Base-by-base conservation (phyloP, 768 basidiomycete genomes). In the Saitozyma podzolica region DNA sequence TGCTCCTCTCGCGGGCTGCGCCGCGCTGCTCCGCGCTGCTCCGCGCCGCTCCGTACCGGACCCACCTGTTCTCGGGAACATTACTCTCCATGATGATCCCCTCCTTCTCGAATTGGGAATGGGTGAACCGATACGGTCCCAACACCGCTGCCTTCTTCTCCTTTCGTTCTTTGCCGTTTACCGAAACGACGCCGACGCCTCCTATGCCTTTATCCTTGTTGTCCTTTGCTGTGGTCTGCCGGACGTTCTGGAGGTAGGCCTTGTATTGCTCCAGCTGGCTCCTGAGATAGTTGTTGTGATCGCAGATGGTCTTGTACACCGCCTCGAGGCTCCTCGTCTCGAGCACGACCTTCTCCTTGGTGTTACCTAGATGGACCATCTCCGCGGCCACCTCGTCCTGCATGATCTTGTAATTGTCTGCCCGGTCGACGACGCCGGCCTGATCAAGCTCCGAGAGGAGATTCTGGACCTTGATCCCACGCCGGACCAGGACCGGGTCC, bases 41-140 rank as follows among this genome's bases (percentile, higher is more conserved):
- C 29, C 29, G 29, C 29, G 5, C n/a, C n/a, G n/a, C n/a, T n/a
- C 29, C 29, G 55, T 11, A 48, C 49, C 40, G 16, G 42, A 78
- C 88, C 73, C 63, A 91, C 94, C 95, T 84, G 77, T 95, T 97
- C 78, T 99, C 96, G 10, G 96, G 96, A 39, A 99, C 96, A 80
- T 98, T 98, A 77, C 94, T 97, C 80, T 98, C 94, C 54, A 98
- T 91, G 74, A 99, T 98, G 74, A 99, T 94, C 11, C 94, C 94
- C 81, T 98, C 96, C 81, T 97, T 98, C 83, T 99, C 96, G 68
- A 99, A 82, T 78, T 98, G 96, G 29, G 91, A 91, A 77, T 99
- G 96, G 3, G 96, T 98, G 74, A 96, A 99, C 64, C 96, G 86
- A 81, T 96, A 97, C 10, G 96, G 96, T 6, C 96, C 96, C 48